A percentile compares a stretch with the other conserved stretches of the same genome.
Evolutionary conservation across 805 yeast species (phyloP).

Genomic region (Wickerhamomyces bisporus): DNA sequence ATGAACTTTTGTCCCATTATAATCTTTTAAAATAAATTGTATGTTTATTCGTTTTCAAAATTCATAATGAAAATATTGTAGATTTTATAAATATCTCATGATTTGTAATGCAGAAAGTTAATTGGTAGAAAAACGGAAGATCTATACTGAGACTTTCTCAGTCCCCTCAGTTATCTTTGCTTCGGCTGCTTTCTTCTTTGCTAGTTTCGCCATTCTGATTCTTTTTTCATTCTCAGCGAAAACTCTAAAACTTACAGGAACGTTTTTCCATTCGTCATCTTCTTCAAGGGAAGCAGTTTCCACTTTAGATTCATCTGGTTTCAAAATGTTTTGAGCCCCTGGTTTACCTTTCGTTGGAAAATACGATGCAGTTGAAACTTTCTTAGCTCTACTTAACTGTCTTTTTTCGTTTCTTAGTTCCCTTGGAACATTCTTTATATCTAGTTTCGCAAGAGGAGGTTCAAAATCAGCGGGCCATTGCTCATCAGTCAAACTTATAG

Average conservation of each 20-base stretch:
- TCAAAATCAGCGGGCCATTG: slow-evolving; percentile 65
- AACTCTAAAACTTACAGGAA: slow-evolving; percentile 72
- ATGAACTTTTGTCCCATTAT: too few relatives aligned
- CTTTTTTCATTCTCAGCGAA: slow-evolving; percentile 80
- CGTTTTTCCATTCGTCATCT: slow-evolving; percentile 48
- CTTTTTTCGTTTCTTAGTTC: slow-evolving; percentile 28
- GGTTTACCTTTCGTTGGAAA: slow-evolving; percentile 30
- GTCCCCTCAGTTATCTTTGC: slow-evolving; percentile 14
- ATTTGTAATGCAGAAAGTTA: too few relatives aligned
- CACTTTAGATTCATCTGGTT: slow-evolving; percentile 18
- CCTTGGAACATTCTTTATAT: slow-evolving; percentile 38
- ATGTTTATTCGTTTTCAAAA: too few relatives aligned
- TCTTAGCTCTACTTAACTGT: slow-evolving; percentile 19
- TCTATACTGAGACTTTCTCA: slow-evolving; percentile 4
- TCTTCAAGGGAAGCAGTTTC: slow-evolving; percentile 22
- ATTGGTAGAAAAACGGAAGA: too few relatives aligned
- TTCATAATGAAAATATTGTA: too few relatives aligned
- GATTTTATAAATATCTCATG: too few relatives aligned
- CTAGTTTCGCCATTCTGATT: slow-evolving; percentile 37
- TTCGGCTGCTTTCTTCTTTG: slow-evolving; percentile 9
- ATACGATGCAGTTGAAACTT: slow-evolving; percentile 23
- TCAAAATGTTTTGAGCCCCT: slow-evolving; percentile 27
- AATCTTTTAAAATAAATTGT: too few relatives aligned
- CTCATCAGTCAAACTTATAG: slow-evolving; percentile 35
- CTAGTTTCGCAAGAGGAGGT: slow-evolving; percentile 42